Conservation (phyloP, 352 stramenopile genomes). For the Globisporangium orthogonon region DNA sequence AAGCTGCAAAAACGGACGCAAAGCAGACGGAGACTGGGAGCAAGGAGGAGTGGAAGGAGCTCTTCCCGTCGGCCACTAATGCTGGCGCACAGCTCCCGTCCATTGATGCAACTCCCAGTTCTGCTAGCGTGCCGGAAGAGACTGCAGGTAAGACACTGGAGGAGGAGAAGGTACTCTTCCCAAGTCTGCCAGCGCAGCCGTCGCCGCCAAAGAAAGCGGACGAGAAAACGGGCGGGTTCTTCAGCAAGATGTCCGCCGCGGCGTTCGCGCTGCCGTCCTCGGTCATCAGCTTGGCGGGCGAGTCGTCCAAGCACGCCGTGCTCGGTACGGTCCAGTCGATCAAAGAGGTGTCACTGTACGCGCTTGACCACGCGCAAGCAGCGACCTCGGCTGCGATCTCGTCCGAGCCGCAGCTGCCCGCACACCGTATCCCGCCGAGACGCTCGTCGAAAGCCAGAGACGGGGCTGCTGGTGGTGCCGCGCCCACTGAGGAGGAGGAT, state of each 20-base stretch:
- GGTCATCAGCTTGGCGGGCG: constrained; percentile 50
- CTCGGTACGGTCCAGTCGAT: constrained; percentile 67
- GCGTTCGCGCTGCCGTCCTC: constrained; percentile 57
- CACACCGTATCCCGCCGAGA: constrained; percentile 11
- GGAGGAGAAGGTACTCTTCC: constrained; percentile 8
- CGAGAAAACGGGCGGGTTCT: constrained; percentile 42
- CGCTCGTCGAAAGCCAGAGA: not conserved
- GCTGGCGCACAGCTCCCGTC: constrained; percentile 18
- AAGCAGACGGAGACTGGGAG: constrained; percentile 9
- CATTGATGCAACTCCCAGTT: not conserved
- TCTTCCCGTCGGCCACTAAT: constrained; percentile 20
- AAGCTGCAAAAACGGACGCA: not conserved
- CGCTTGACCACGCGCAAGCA: constrained; percentile 62
- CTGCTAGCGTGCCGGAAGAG: not conserved
- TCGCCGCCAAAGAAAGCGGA: constrained; percentile 13
- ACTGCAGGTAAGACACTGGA: not conserved
- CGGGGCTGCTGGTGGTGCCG: constrained; percentile 2
- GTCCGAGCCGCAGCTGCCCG: constrained; percentile 32
- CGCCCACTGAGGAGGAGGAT: constrained; percentile 10
- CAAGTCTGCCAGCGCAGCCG: not conserved
- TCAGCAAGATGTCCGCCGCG: constrained; percentile 52
- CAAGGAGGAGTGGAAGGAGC: constrained; percentile 31
- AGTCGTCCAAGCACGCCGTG: constrained; percentile 60
- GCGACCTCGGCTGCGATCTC: constrained; percentile 54
- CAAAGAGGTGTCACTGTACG: constrained; percentile 71